Base-by-base conservation (phyloP, 441 rosid genomes). In the Eutrema salsugineum region DNA sequence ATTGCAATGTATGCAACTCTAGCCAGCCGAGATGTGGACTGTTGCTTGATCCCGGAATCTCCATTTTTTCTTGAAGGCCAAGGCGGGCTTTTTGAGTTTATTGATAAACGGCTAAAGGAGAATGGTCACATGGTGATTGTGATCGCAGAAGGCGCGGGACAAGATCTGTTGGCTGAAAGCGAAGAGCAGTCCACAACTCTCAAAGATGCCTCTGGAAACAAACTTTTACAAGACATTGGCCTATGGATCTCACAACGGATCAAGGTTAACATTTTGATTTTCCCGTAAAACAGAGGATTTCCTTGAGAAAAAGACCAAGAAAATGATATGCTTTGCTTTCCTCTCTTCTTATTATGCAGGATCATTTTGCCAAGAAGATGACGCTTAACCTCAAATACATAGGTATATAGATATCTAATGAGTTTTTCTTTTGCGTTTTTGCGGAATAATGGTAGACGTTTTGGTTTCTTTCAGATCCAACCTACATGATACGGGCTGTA, bases 61-160 rank as follows among this genome's bases (percentile, higher is more conserved):
- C 96, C 96, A 20, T 89, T 89, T 75, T 88, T 78, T 61, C 96
- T 91, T 12, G 89, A 89, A 70, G 94, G 96, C 28, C 70, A 79
- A 8, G 94, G 97, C 22, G 97, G 97, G 56, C 87, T 91, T 30
- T 81, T 85, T 12, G 94, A 91, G 73, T 87, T 62, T 77, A 81
- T 89, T 12, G 83, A 76, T 20, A 88, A 75, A 81, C 81, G 89
- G 48, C 80, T 89, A 28, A 86, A 84, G 65, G 97, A 91, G 76
- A 59, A 79, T 19, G 94, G 91, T 15, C 92, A 91, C 77, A 91
- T 89, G 97, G 96, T 89, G 59, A 77, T 88, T 73, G 96, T 89
- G 16, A 83, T 87, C 2, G 97, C 96, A 15, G 93, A 91, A 85
- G 95, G 95, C 0, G 94, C 93, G 0, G 97, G 97, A 56, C 97